Base-by-base conservation (phyloP, 106 monocot species). In the Allium fistulosum region DNA sequence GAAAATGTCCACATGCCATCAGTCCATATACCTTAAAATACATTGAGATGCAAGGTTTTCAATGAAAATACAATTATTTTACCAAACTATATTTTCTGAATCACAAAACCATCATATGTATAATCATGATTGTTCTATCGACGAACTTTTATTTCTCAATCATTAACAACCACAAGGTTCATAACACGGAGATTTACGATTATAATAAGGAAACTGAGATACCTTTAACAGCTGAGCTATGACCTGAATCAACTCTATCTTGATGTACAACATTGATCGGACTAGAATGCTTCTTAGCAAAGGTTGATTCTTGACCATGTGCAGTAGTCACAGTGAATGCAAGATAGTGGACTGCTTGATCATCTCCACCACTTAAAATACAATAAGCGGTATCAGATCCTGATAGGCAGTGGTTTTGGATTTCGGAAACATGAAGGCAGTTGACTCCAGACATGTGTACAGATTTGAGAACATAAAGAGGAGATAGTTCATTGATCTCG, bases 191-290 rank as follows among this genome's bases (percentile, higher is more conserved):
- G 0, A 47, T 47, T 10, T 13, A 12, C 14, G 1, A 14, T 14
- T 8, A 48, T 9, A 49, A 8, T 10, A 48, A 10, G 16, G 0
- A 65, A 65, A 49, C 17, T 8, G 4, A 26, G 6, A 28, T 74
- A 88, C 96, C 97, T 97, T 97, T 97, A 28, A 97, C 92, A 22
- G 97, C 88, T 69, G 97, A 84, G 64, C 82, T 89, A 67, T 97
- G 97, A 70, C 88, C 97, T 57, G 97, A 92, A 50, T 78, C 62
- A 76, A 82, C 59, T 26, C 61, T 84, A 51, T 73, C 70, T 67
- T 60, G 65, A 92, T 69, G 45, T 49, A 10, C 12, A 48, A 26
- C 51, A 2, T 37, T 37, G 37, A 37, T n/a, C 55, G 9, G 52
- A 74, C 61, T 6, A 78, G 57, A 75, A 72, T 53, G 65, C 14